These are phyloP conservation scores for Orbilia javanica DNA, from an alignment of 2,329 filamentous ascomycete species.

Conservation along the genomic window DNA sequence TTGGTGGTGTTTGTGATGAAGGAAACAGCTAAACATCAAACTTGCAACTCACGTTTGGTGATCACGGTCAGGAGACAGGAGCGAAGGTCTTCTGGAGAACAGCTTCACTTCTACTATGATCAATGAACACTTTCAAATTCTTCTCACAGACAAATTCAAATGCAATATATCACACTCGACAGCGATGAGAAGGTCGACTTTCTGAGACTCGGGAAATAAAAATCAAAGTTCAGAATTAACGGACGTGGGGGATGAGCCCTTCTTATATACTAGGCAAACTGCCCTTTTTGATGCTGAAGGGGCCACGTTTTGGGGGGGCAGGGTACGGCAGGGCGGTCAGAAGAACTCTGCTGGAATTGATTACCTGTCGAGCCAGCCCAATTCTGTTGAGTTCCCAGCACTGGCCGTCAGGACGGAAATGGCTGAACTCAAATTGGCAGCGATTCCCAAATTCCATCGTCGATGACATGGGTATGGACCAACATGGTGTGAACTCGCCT, in stretches of 20 bases:
- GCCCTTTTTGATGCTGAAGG: conserved; percentile 28
- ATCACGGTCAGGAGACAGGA: conserved; percentile 24
- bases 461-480: conserved; percentile 43
- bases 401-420: conserved; percentile 50
- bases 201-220: conserved; percentile 51
- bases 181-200: conserved; percentile 54
- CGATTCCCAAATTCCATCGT: conserved; percentile 57
- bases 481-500: conserved; percentile 37
- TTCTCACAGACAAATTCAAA: conserved; percentile 52
- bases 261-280: conserved; percentile 53
- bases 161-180: conserved; percentile 45
- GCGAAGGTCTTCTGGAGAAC: conserved; percentile 32
- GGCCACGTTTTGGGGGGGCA: conserved; percentile 53
- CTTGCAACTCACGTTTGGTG: conserved; percentile 47
- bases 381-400: conserved; percentile 49
- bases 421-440: conserved; percentile 55
- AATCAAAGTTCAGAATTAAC: conserved; percentile 32
- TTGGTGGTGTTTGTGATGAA: background rate
- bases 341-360: conserved; percentile 40
- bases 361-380: conserved; percentile 43
- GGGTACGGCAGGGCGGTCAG: conserved; percentile 5
- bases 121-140: conserved; percentile 45
- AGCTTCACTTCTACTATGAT: conserved; percentile 42
- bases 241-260: conserved; percentile 51
- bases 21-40: conserved; percentile 30